Evolutionary conservation across 768 basidiomycete genomes (phyloP).

Genomic region (Cystofilobasidium macerans): DNA sequence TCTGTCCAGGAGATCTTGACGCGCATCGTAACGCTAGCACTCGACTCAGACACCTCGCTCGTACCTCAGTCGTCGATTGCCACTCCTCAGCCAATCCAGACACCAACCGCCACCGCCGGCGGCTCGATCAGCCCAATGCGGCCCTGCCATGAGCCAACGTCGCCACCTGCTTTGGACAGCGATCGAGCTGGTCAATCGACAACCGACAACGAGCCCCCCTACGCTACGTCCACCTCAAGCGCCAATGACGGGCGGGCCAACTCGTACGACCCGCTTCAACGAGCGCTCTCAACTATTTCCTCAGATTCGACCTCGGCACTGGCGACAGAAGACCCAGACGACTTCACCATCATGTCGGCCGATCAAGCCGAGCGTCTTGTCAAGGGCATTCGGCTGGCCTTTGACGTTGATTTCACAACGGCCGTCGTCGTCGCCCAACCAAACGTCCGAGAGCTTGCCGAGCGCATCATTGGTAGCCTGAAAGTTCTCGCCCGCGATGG

Average conservation of each 20-base stretch:
- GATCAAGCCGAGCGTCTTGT: slow-evolving; percentile 83
- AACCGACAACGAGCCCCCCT: too few relatives aligned
- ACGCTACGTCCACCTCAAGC: too few relatives aligned
- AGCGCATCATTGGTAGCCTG: slow-evolving; percentile 54
- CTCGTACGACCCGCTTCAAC: slow-evolving; percentile 1
- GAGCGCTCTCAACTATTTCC: slow-evolving; percentile 4
- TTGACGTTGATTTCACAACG: slow-evolving; percentile 74
- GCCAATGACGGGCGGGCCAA: not conserved
- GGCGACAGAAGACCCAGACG: slow-evolving; percentile 63
- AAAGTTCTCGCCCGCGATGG: slow-evolving; percentile 5
- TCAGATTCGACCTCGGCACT: not conserved
- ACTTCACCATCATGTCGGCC: slow-evolving; percentile 89
- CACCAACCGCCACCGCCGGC: not conserved
- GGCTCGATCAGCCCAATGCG: not conserved
- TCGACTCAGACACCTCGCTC: slow-evolving; percentile 73
- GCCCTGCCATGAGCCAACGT: too few relatives aligned
- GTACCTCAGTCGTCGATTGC: slow-evolving; percentile 45
- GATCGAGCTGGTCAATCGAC: too few relatives aligned
- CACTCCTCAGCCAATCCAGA: slow-evolving; percentile 37
- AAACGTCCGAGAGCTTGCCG: slow-evolving; percentile 72
- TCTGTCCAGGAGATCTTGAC: slow-evolving; percentile 54
- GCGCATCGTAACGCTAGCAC: slow-evolving; percentile 69
- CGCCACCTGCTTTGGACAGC: too few relatives aligned
- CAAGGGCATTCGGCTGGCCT: slow-evolving; percentile 62
- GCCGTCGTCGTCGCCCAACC: slow-evolving; percentile 91